Conservation (phyloP, 1,284 basidiomycete species). For the Pisolithus thermaeus region DNA sequence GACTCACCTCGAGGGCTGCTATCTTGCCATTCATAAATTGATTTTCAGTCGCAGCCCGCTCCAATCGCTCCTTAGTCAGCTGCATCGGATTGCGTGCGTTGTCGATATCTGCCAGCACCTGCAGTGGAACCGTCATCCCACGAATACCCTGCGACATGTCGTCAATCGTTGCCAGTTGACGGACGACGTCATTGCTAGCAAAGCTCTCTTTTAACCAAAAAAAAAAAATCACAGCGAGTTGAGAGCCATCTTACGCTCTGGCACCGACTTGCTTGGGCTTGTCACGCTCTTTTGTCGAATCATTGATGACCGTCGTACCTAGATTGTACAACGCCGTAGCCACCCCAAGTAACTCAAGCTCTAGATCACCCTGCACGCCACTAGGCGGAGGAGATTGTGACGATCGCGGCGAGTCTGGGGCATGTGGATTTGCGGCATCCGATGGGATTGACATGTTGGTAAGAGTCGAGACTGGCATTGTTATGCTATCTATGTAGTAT, state of each 20-base stretch:
- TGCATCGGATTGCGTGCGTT: conserved; percentile 73
- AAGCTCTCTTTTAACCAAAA: not conserved
- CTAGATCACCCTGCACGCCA: conserved; percentile 65
- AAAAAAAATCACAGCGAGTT: not conserved
- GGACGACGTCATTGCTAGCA: conserved; percentile 62
- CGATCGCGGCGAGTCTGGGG: conserved; percentile 65
- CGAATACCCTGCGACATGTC: conserved; percentile 52
- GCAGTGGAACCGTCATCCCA: conserved; percentile 66
- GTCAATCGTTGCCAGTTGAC: conserved; percentile 58
- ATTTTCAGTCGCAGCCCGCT: conserved; percentile 78
- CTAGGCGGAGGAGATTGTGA: conserved; percentile 65
- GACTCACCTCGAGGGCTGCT: conserved; percentile 60
- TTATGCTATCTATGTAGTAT: too few relatives aligned
- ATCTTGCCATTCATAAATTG: conserved; percentile 89
- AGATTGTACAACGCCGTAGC: conserved; percentile 72
- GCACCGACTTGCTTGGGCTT: conserved; percentile 66
- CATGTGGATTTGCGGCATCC: conserved; percentile 25
- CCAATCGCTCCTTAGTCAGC: conserved; percentile 69
- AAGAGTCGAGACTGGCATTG: not conserved
- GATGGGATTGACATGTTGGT: not conserved
- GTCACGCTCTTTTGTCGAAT: conserved; percentile 70
- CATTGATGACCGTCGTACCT: conserved; percentile 72
- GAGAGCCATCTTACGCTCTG: conserved; percentile 47
- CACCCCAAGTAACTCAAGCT: conserved; percentile 67
- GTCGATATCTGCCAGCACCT: conserved; percentile 71